Conservation (phyloP, 1,284 basidiomycete species). For the Ceraceosorus bombacis region DNA sequence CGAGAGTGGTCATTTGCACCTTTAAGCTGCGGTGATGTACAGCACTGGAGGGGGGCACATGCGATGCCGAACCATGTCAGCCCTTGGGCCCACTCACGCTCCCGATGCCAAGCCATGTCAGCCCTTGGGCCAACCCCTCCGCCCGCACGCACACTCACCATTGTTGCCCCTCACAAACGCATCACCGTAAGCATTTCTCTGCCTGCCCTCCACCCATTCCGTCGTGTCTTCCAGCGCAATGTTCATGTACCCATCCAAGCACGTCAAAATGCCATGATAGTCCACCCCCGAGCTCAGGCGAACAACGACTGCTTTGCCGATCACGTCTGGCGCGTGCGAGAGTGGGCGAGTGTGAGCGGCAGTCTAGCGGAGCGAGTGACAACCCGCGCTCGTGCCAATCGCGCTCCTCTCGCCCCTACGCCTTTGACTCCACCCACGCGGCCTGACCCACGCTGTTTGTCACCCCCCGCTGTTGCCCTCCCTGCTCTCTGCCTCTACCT, state of each 20-base stretch:
- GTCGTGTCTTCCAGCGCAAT: slow-evolving; percentile 94
- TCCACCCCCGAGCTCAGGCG: slow-evolving; percentile 91
- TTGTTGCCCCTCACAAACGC: slow-evolving; percentile 95
- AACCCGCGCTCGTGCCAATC: no score
- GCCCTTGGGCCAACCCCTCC: not conserved
- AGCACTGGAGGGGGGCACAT: not conserved
- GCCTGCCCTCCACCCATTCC: slow-evolving; percentile 77
- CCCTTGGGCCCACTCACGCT: not conserved
- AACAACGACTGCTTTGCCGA: slow-evolving; percentile 89
- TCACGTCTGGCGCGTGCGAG: slow-evolving; percentile 62
- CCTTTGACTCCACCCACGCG: no score
- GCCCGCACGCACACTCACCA: slow-evolving; percentile 56
- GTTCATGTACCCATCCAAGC: slow-evolving; percentile 90
- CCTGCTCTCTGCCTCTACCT: no score
- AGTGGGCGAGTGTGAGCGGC: not conserved
- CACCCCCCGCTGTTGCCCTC: no score
- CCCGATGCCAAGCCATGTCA: not conserved
- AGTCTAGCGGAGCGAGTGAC: not conserved
- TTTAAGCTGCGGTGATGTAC: not conserved
- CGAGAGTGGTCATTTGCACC: no score
- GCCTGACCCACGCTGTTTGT: no score
- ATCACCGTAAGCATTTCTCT: slow-evolving; percentile 85
- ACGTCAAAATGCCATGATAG: slow-evolving; percentile 87
- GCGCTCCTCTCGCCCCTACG: no score
- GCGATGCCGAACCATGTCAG: not conserved